Base-by-base conservation (phyloP, 345 rosid genomes). In the Gossypium turneri region DNA sequence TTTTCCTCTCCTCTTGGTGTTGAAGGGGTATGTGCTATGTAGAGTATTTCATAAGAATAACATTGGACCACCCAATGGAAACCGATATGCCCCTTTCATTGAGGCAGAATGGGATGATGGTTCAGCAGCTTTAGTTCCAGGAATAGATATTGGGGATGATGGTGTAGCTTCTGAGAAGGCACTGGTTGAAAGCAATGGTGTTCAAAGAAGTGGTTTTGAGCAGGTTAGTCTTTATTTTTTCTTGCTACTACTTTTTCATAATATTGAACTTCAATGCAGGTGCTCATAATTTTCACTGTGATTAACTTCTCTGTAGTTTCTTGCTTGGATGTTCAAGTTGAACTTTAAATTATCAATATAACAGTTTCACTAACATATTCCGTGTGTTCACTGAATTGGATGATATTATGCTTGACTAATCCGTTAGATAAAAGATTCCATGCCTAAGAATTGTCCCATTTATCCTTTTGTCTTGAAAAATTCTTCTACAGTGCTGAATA, bases 31-130 rank as follows among this genome's bases (percentile, higher is more conserved):
- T 79, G 98, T 94, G 44, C 85, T 94, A 22, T 94, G 98, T 81
- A 88, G 94, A 85, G 88, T 94, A 69, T 94, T 94, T 73, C 94
- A 86, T 81, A 94, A 94, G 92, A 87, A 88, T 74, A 88, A 90
- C 77, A 88, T 92, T 71, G 98, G 98, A 72, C 97, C 98, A 47
- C 98, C 97, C 25, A 90, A 84, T 65, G 97, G 90, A 74, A 88
- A 86, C 64, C 86, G 93, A 44, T 90, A 92, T 82, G 97, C 97
- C 0, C 94, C 93, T 1, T 92, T 90, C 66, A 20, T 86, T 45
- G 94, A 92, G 78, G 97, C 88, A 73, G 94, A 92, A 82, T 90
- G 94, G 94, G 84, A 86, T 75, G 93, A 90, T 84, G 86, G 71
- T 66, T 73, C 55, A 67, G 72, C 77, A 66, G 79, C 86, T 78